Evolutionary conservation across 257 asterid genomes (phyloP).

Genomic region (Solanum ossicruentum): DNA sequence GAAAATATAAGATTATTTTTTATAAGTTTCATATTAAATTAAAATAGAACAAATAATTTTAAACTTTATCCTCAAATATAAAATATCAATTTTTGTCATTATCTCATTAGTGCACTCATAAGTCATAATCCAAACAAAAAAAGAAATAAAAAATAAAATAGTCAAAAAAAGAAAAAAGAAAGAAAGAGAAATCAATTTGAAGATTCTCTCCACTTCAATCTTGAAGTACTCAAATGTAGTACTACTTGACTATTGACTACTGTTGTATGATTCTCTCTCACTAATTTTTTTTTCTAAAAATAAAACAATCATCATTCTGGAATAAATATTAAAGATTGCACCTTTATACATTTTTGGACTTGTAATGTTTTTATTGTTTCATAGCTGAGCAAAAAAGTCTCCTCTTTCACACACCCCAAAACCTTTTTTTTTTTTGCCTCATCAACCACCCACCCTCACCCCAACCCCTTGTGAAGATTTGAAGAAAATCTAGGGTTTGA

Average conservation of each 20-base stretch:
- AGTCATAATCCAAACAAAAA: background rate
- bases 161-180: background rate
- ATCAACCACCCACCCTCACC: background rate
- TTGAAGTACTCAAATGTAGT: background rate
- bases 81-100: background rate
- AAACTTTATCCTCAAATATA: background rate
- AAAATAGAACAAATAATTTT: no score
- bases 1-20: no score
- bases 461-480: conserved; percentile 2
- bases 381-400: conserved; percentile 33
- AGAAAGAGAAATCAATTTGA: background rate
- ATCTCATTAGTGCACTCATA: background rate
- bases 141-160: background rate
- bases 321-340: conserved; percentile 20
- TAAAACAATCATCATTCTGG: background rate
- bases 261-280: conserved; percentile 2
- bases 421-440: background rate
- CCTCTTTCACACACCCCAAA: conserved; percentile 58
- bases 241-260: background rate
- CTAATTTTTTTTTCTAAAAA: background rate
- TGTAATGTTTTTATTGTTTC: conserved; percentile 14
- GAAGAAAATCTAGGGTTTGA: conserved; percentile 49
- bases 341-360: conserved; percentile 22
- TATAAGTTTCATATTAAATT: rapidly evolving
- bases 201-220: background rate